Percentiles rank a stretch among this genome's conserved stretches.
Conservation (phyloP, 768 basidiomycete genomes). For the Pisolithus marmoratus region DNA sequence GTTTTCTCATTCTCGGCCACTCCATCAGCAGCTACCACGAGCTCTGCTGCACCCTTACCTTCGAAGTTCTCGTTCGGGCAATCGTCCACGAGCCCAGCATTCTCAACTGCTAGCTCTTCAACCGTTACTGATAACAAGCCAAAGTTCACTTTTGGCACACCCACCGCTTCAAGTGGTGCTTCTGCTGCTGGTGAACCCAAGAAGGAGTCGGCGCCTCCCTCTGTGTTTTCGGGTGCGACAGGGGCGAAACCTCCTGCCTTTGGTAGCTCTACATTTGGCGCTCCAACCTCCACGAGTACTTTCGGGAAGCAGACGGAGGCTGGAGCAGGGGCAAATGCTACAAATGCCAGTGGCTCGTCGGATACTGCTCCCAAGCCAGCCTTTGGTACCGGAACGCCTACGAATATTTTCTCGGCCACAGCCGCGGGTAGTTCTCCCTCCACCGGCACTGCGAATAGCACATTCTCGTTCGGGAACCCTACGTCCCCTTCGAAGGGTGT, state of each 20-base stretch:
- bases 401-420: slow-evolving; percentile 12
- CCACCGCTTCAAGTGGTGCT: slow-evolving; percentile 21
- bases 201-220: slow-evolving; percentile 24
- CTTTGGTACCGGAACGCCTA: slow-evolving; percentile 10
- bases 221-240: slow-evolving; percentile 21
- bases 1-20: slow-evolving; percentile 18
- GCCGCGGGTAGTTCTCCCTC: slow-evolving; percentile 13
- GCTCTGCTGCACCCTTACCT: slow-evolving; percentile 8
- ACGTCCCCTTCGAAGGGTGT: slow-evolving; percentile 2
- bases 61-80: slow-evolving; percentile 23
- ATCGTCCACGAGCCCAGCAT: slow-evolving; percentile 4
- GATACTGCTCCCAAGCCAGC: slow-evolving; percentile 12
- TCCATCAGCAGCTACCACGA: neutral
- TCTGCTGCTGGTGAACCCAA: slow-evolving; percentile 17
- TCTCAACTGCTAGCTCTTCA: slow-evolving; percentile 3
- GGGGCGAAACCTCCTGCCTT: slow-evolving; percentile 9
- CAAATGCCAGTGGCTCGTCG: slow-evolving; percentile 12
- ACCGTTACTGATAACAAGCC: slow-evolving; percentile 9
- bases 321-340: neutral
- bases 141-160: slow-evolving; percentile 15
- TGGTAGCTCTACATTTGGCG: slow-evolving; percentile 14
- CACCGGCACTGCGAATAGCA: slow-evolving; percentile 3
- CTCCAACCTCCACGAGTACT: slow-evolving; percentile 9
- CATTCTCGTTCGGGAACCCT: slow-evolving; percentile 3
- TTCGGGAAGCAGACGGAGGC: slow-evolving; percentile 11